Conservation (phyloP, 495 filamentous ascomycete genomes). For the Xylaria cubensis region DNA sequence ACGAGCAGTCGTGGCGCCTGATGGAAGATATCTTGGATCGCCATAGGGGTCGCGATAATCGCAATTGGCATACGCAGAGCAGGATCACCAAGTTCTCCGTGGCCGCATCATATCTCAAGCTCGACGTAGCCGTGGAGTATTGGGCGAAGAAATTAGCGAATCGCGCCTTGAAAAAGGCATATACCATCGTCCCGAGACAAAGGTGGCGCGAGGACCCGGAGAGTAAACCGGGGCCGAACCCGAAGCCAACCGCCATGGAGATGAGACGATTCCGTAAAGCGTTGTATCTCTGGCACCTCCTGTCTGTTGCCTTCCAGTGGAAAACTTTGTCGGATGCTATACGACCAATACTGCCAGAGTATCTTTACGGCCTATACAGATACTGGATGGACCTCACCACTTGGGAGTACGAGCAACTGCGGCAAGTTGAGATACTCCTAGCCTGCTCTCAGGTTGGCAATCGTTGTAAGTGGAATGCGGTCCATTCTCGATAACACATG, state of each 20-base stretch:
- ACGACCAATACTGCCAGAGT: too few species aligned
- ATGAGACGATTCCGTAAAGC: neutral
- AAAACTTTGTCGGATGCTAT: too few species aligned
- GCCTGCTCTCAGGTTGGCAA: accelerated
- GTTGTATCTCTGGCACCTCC: neutral
- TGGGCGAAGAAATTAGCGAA: neutral
- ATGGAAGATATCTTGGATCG: neutral
- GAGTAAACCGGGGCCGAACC: neutral
- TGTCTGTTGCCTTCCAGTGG: neutral
- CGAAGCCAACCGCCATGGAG: neutral
- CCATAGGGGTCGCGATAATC: neutral
- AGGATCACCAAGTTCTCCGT: neutral
- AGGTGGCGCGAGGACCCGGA: neutral
- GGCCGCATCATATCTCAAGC: neutral
- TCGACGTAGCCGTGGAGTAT: neutral
- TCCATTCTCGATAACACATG: neutral
- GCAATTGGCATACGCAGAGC: neutral
- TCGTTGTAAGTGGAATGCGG: neutral
- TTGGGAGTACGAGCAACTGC: conserved; percentile 5
- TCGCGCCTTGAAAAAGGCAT: neutral
- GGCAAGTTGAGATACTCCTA: neutral
- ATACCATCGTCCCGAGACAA: neutral
- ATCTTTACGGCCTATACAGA: too few species aligned
- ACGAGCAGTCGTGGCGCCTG: neutral
- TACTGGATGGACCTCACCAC: neutral